Evolutionary conservation across 1,139 yeast genomes (phyloP).

Genomic region (Meyerozyma guilliermondii): DNA sequence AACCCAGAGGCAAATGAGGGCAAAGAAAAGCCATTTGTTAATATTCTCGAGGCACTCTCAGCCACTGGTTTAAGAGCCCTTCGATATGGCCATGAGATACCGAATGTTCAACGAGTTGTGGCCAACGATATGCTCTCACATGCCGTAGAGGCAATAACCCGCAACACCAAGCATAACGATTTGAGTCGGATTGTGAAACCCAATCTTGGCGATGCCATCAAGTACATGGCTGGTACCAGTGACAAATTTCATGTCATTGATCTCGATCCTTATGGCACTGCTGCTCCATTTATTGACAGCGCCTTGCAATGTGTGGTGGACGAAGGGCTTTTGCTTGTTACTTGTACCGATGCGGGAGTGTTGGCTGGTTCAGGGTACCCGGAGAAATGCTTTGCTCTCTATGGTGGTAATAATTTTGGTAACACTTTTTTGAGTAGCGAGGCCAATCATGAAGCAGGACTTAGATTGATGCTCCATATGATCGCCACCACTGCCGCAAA

Average conservation of each 20-base stretch:
- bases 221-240: slow-evolving; percentile 58
- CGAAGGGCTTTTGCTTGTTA: slow-evolving; percentile 79
- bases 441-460: slow-evolving; percentile 89
- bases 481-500: slow-evolving; percentile 83
- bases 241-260: slow-evolving; percentile 76
- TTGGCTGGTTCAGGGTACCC: slow-evolving; percentile 95
- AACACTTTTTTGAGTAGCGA: slow-evolving; percentile 71
- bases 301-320: slow-evolving; percentile 79
- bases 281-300: slow-evolving; percentile 88
- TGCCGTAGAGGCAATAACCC: slow-evolving; percentile 78
- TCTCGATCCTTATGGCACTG: slow-evolving; percentile 96
- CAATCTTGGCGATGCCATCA: slow-evolving; percentile 84
- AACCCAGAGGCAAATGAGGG: slow-evolving; percentile 9
- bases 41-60: slow-evolving; percentile 81
- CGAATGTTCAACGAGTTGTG: slow-evolving; percentile 60
- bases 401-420: slow-evolving; percentile 74
- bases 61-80: slow-evolving; percentile 96
- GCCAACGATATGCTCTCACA: slow-evolving; percentile 87
- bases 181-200: slow-evolving; percentile 51
- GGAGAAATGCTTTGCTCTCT: slow-evolving; percentile 89
- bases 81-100: slow-evolving; percentile 87
- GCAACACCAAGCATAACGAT: slow-evolving; percentile 65
- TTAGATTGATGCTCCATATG: slow-evolving; percentile 73
- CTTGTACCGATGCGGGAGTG: slow-evolving; percentile 95
- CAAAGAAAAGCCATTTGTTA: slow-evolving; percentile 26